phyloP scores from a whole-genome alignment of 2,329 filamentous ascomycete genomes.

The Talaromyces albobiverticillius region DNA sequence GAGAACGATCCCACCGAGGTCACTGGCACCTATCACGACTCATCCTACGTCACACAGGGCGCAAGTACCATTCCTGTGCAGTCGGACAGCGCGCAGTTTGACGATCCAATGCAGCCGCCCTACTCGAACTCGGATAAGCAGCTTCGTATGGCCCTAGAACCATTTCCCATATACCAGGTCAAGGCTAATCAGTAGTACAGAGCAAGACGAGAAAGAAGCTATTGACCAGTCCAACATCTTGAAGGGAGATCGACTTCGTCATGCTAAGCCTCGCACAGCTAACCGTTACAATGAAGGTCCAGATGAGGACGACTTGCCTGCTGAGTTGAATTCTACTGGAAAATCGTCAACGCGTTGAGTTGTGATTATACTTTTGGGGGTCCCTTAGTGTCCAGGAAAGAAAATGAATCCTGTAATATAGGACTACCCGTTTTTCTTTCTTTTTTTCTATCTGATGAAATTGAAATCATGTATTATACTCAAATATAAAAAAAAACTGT shows the following conservation, averaged over 20 bases:
- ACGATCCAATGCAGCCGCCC: slow-evolving; percentile 27
- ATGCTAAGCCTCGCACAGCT: slow-evolving; percentile 11
- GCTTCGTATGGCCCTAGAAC: slow-evolving; percentile 50
- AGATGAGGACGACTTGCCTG: slow-evolving; percentile 15
- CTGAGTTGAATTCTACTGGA: too few species aligned
- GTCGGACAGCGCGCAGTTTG: slow-evolving; percentile 20
- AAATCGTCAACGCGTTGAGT: too few species aligned
- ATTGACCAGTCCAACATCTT: slow-evolving; percentile 17
- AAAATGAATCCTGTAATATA: too few species aligned
- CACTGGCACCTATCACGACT: slow-evolving; percentile 14
- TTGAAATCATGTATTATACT: too few species aligned
- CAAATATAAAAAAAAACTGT: too few species aligned
- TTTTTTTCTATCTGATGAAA: too few species aligned
- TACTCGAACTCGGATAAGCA: slow-evolving; percentile 25
- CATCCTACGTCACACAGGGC: slow-evolving; percentile 21
- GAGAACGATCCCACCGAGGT: slow-evolving; percentile 19
- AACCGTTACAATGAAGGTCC: slow-evolving; percentile 15
- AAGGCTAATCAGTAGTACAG: neutral
- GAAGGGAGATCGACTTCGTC: slow-evolving; percentile 12
- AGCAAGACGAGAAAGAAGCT: slow-evolving; percentile 16
- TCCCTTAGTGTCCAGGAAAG: too few species aligned
- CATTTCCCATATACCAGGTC: neutral
- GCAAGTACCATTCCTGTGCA: slow-evolving; percentile 21
- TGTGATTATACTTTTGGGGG: too few species aligned
- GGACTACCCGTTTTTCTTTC: too few species aligned